Base-by-base conservation (phyloP, 1,139 yeast genomes). In the Magnusiomyces ingens region DNA sequence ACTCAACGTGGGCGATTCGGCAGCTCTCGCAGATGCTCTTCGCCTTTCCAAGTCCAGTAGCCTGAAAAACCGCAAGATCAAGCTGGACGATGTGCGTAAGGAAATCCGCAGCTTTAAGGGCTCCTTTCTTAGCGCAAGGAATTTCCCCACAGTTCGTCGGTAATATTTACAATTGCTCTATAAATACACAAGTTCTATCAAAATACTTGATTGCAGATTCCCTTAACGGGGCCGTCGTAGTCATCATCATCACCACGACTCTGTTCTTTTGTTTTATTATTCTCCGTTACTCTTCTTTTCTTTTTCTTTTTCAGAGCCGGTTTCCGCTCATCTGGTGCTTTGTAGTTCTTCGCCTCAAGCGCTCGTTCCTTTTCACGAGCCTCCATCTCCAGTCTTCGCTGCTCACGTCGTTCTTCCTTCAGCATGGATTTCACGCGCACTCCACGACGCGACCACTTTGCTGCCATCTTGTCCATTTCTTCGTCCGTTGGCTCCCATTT, bases 401-500 rank as follows among this genome's bases (percentile, higher is more conserved):
- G 55, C 43, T 51, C 37, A 43, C 52, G 18, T 15, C 54, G 52
- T 32, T 52, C 50, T 15, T 13, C 42, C 26, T 49, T 51, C 21
- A 51, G 19, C 13, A 51, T 51, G 2, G 52, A 47, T 47, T 64
- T 65, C 1, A 74, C 64, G 15, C 67, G 59, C 18, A 60, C 68
- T 22, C 79, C 78, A 62, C 84, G 69, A 47, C 70, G 71, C 45
- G 67, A 70, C 77, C 84, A 81, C 55, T 90, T 72, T 32, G 70
- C 70, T 18, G 71, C 64, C 1, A 82, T 59, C 15, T 68, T 64
- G 11, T 70, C 75, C 50, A 60, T 55, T 52, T 78, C 81, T 49
- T 81, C 84, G 3, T 72, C 75, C 1, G 72, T 77, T 1, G 96
- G 96, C 19, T 69, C 70, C 95, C 96, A 91, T 41, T 76, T 79